phyloP scores from a whole-genome alignment of 129 eudicot genomes.

The Escallonia herrerae region DNA sequence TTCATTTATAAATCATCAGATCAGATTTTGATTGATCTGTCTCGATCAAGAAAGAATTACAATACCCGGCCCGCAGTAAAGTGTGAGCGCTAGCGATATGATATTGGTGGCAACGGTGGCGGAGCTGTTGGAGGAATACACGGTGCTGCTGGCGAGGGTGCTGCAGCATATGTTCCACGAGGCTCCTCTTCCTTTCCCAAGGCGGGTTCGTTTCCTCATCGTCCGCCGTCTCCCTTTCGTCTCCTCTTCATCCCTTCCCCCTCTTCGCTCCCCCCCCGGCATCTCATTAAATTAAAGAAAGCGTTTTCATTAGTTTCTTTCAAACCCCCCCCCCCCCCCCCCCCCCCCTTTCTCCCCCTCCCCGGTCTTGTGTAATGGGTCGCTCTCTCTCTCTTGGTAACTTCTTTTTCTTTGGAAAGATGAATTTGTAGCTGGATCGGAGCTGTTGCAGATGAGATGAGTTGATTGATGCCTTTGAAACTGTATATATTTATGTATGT shows the following conservation, averaged over 20 bases:
- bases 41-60: too few species aligned
- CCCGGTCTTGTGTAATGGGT: slow-evolving; percentile 8
- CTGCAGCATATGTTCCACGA: slow-evolving; percentile 34
- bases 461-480: too few species aligned
- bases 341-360: slow-evolving; percentile 12
- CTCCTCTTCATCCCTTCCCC: slow-evolving; percentile 20
- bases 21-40: too few species aligned
- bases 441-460: too few species aligned
- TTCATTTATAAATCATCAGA: too few species aligned
- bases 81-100: slow-evolving; percentile 19
- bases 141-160: slow-evolving; percentile 38
- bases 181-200: slow-evolving; percentile 36
- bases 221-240: slow-evolving; percentile 34
- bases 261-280: background rate
- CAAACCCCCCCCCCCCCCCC: too few species aligned
- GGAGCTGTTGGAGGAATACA: slow-evolving; percentile 44
- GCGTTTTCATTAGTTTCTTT: background rate
- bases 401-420: too few species aligned
- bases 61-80: background rate
- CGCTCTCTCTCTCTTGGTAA: too few species aligned
- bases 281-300: background rate
- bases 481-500: too few species aligned
- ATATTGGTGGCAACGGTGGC: slow-evolving; percentile 38
- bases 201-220: slow-evolving; percentile 38
- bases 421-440: too few species aligned